Conservation (phyloP, 305 asterid genomes). For the Solanum hybrid region DNA sequence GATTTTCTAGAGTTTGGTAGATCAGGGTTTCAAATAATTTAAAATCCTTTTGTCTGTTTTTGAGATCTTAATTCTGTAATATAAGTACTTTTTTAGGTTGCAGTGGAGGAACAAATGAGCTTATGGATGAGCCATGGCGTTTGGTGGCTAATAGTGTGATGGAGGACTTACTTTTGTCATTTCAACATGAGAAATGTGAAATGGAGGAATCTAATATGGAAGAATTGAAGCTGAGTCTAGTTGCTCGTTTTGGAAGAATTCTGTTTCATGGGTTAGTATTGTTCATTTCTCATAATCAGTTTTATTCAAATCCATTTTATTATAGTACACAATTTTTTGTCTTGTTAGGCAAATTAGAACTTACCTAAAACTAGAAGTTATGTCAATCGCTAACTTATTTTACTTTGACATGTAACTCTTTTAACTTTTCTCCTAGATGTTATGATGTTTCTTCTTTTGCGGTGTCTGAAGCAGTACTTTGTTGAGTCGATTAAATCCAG, state of each 20-base stretch:
- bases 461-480: not conserved
- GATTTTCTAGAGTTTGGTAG: not conserved
- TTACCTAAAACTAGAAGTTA: not conserved
- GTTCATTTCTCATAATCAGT: not conserved
- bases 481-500: not conserved
- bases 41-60: not conserved
- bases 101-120: slow-evolving; percentile 9
- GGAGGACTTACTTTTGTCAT: slow-evolving; percentile 31
- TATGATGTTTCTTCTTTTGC: not conserved
- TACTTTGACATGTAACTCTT: not conserved
- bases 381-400: not conserved
- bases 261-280: slow-evolving; percentile 39
- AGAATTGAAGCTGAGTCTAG: slow-evolving; percentile 27
- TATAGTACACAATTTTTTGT: not conserved
- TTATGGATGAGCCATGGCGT: slow-evolving; percentile 28
- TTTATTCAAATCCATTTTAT: not conserved
- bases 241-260: slow-evolving; percentile 36
- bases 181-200: slow-evolving; percentile 21
- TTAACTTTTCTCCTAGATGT: not conserved
- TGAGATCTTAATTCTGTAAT: not conserved
- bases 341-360: not conserved
- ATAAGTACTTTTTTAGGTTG: slow-evolving; percentile 9
- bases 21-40: not conserved
- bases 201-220: slow-evolving; percentile 18
- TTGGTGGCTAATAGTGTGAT: slow-evolving; percentile 26